Base-by-base conservation (phyloP, 1,139 yeast species). In the Diutina ranongensis region DNA sequence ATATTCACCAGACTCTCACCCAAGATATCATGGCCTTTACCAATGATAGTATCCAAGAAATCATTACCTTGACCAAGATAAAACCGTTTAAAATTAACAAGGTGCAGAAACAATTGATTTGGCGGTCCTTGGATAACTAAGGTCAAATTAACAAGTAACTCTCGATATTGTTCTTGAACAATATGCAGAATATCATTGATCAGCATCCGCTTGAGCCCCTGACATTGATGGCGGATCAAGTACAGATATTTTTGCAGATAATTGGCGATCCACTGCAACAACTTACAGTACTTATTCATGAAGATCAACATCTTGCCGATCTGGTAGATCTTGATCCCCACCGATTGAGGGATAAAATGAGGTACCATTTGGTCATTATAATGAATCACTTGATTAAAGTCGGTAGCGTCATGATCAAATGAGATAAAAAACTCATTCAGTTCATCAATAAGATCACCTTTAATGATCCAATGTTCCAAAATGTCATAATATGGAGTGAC, bases 251-350 rank as follows among this genome's bases (percentile, higher is more conserved):
- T 68, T 45, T 70, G 60, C 33, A 61, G 58, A 48, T 67, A 71
- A 22, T 61, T 57, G 50, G 72, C 73, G 15, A 76, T 67, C 83
- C 85, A 83, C 32, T 68, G 71, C 21, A 72, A 60, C 52, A 82
- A 88, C 45, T 57, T 54, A 50, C 97, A 84, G 45, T 76, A 75
- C 33, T 68, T 68, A 44, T 79, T 76, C 42, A 92, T 63, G 56
- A 83, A 89, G 35, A 78, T 72, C n/a, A 83, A 65, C 15, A 86
- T 76, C 52, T 83, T 80, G 1, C 98, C 98, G 22, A 84, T 79
- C 48, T 86, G 85, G 53, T 73, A 83, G 9, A 84, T 74, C 51
- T 75, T 72, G 22, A 64, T 58, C 1, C 86, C 80, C 1, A 74
- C 61, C 15, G 63, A 62, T 5, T 57, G 56, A 41, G 60, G 56